Evolutionary conservation across 108 stramenopile species (phyloP).

Genomic region (Nitzschia palea): DNA sequence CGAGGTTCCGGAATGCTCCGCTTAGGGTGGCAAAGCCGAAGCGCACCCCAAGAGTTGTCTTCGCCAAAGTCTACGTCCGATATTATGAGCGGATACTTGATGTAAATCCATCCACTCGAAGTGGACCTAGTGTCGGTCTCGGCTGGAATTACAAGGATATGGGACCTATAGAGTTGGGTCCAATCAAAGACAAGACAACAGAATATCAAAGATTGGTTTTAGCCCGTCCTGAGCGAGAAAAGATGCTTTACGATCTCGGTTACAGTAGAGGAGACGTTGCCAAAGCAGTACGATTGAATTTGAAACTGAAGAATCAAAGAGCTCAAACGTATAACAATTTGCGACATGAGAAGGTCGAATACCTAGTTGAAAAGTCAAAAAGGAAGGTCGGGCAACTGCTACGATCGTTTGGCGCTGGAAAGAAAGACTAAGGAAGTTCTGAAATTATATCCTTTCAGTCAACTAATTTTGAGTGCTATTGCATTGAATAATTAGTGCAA

Average conservation of each 20-base stretch:
- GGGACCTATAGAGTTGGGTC: conserved; percentile 12
- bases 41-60: conserved; percentile 19
- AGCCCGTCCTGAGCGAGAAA: conserved; percentile 52
- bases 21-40: not conserved
- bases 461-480: too few species aligned
- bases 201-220: conserved; percentile 4
- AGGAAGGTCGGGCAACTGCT: conserved; percentile 21
- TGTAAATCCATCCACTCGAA: conserved; percentile 61
- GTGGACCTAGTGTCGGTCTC: conserved; percentile 59
- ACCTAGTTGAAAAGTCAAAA: conserved; percentile 41
- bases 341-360: conserved; percentile 44
- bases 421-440: too few species aligned
- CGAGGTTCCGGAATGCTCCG: too few species aligned
- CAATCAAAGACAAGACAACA: not conserved
- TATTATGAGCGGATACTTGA: conserved; percentile 51
- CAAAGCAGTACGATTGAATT: conserved; percentile 35
- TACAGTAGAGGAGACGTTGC: conserved; percentile 50
- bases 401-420: conserved; percentile 3
- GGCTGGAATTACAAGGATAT: conserved; percentile 55
- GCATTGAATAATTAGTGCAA: too few species aligned
- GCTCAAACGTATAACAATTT: conserved; percentile 63
- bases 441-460: too few species aligned
- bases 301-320: conserved; percentile 61
- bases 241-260: conserved; percentile 45
- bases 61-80: conserved; percentile 42